A percentile compares a stretch with the other conserved stretches of the same genome.
Conservation (phyloP, 305 asterid genomes). For the Rubia tinctorum region DNA sequence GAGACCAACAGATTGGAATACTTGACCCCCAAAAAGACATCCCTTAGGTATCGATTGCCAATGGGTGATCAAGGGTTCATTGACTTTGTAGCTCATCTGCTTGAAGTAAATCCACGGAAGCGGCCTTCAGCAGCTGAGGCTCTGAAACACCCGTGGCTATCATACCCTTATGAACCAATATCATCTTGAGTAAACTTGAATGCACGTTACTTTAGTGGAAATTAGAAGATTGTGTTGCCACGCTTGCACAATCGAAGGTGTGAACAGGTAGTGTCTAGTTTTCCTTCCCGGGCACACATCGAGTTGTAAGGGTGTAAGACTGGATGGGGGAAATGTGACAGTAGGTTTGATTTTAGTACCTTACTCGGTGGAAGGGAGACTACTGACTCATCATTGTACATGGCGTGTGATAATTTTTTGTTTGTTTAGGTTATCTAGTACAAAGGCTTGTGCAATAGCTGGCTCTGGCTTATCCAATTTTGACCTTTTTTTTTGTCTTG, state of each 20-base stretch:
- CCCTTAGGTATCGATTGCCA: constrained; percentile 92
- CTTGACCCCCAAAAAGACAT: constrained; percentile 90
- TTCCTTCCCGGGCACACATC: constrained; percentile 19
- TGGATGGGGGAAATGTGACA: constrained; percentile 15
- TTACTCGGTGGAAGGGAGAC: constrained; percentile 12
- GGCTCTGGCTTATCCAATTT: constrained; percentile 18
- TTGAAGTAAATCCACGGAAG: constrained; percentile 78
- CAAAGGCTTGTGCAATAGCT: constrained; percentile 17
- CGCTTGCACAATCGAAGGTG: constrained; percentile 34
- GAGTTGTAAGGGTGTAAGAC: constrained; percentile 13
- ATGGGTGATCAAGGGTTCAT: constrained; percentile 99
- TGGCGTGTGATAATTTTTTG: constrained; percentile 15
- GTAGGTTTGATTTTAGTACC: constrained; percentile 11
- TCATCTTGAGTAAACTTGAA: constrained; percentile 51
- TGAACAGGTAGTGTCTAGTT: constrained; percentile 23
- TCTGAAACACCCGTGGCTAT: constrained; percentile 93
- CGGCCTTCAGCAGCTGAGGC: constrained; percentile 96
- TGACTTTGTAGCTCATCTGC: constrained; percentile 81
- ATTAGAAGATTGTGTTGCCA: constrained; percentile 12
- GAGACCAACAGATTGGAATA: constrained; percentile 82
- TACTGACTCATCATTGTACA: constrained; percentile 17
- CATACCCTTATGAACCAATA: constrained; percentile 95
- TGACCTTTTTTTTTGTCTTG: constrained; percentile 2
- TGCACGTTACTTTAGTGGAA: constrained; percentile 14
- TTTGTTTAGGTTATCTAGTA: constrained; percentile 17